A percentile compares a stretch with the other conserved stretches of the same genome.
These are phyloP conservation scores for Ceratobasidium theobromae DNA, from an alignment of 1,284 basidiomycete genomes.

Conservation along the genomic window DNA sequence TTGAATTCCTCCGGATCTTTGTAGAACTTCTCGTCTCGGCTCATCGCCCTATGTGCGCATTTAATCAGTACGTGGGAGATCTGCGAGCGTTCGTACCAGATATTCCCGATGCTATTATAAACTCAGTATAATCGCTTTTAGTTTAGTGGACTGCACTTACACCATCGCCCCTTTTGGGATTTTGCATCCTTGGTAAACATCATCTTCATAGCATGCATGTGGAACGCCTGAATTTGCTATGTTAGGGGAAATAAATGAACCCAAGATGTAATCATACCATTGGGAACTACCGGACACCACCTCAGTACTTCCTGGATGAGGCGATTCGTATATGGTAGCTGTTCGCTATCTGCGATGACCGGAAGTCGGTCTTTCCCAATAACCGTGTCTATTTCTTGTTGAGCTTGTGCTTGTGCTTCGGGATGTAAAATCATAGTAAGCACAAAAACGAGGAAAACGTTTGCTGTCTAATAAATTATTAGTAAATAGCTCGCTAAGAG, in stretches of 20 bases:
- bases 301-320: conserved; percentile 39
- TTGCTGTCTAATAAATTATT: conserved; percentile 27
- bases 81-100: neutral
- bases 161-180: conserved; percentile 16
- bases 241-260: neutral
- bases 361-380: conserved; percentile 38
- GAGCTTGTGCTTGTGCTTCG: conserved; percentile 38
- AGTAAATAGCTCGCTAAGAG: neutral
- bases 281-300: conserved; percentile 37
- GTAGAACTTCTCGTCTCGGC: conserved; percentile 10
- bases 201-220: conserved; percentile 33
- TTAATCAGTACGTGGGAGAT: neutral
- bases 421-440: conserved; percentile 39
- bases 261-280: neutral
- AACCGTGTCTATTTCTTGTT: conserved; percentile 39
- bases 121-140: neutral
- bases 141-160: neutral
- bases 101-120: neutral
- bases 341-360: conserved; percentile 31
- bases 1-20: conserved; percentile 2
- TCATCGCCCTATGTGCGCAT: conserved; percentile 30
- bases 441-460: conserved; percentile 37
- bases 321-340: conserved; percentile 38
- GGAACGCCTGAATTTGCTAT: conserved; percentile 4
- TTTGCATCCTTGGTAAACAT: conserved; percentile 14